These are phyloP conservation scores for Gossypioides kirkii DNA, from an alignment of 345 rosid species.

Conservation along the genomic window DNA sequence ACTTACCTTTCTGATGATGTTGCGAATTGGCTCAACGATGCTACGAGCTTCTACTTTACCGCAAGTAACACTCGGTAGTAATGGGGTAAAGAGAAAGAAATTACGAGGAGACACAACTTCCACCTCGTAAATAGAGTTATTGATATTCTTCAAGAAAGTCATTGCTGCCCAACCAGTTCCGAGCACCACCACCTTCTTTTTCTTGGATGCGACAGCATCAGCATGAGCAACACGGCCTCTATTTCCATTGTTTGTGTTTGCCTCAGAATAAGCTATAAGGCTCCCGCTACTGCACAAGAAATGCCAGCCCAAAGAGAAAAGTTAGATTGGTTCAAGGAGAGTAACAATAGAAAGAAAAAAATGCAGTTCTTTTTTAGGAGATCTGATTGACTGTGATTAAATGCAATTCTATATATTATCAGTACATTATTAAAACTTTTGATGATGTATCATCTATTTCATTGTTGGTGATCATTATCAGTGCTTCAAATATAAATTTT, in stretches of 20 bases:
- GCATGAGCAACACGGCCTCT: conserved; percentile 9
- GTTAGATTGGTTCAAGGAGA: not conserved
- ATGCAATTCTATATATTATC: too few species aligned
- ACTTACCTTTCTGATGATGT: conserved; percentile 64
- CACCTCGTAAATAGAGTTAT: conserved; percentile 66
- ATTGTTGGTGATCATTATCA: too few species aligned
- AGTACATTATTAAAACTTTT: too few species aligned
- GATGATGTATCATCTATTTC: too few species aligned
- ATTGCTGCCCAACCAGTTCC: conserved; percentile 99
- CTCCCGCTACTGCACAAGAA: conserved; percentile 69
- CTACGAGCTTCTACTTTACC: conserved; percentile 99
- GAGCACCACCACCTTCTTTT: conserved; percentile 88
- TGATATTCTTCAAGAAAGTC: conserved; percentile 71
- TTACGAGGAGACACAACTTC: conserved; percentile 91
- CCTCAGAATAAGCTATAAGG: conserved; percentile 71
- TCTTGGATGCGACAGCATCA: conserved; percentile 42
- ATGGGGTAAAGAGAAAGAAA: conserved; percentile 97
- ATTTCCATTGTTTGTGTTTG: conserved; percentile 27
- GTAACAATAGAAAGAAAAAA: too few species aligned
- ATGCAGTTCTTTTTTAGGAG: not conserved
- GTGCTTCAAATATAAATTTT: too few species aligned
- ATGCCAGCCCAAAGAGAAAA: conserved; percentile 1
- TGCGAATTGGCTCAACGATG: conserved; percentile 89
- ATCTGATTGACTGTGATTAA: too few species aligned
- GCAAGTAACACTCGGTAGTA: conserved; percentile 91